Base-by-base conservation (phyloP, 495 filamentous ascomycete species). In the Aspergillus sclerotiicarbonarius region DNA sequence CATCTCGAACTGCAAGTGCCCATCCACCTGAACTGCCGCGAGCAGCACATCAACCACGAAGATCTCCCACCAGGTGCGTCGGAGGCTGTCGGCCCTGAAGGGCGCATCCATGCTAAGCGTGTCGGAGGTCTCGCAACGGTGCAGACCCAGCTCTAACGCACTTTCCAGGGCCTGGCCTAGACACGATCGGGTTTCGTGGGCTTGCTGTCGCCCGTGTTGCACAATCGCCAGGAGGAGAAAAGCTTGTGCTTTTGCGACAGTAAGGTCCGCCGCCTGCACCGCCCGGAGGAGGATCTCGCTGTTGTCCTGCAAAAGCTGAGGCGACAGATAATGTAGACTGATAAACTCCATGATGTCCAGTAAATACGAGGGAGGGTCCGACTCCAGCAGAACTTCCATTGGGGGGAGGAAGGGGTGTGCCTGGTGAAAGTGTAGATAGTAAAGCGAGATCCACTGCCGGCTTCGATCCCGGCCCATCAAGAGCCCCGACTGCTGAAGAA, bases 21-120 rank as follows among this genome's bases (percentile, higher is more conserved):
- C 53, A 8, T 47, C 39, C 10, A 55, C 53, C 20, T 55, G 53
- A 8, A 55, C 41, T 2, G 53, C 53, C 1, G 53, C 53, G 13
- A 55, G 41, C 3, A 55, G 29, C 16, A 45, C 37, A 18, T 57
- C 55, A 15, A 51, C 10, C 19, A 57, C 30, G 13, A 57, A 41
- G 6, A 57, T 51, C 35, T 57, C 55, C 55, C 55, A 57, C 55
- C 55, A 57, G 13, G 55, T 57, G 5, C 55, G 55, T 7, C 55
- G 55, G 1, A 45, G 43, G 8, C 46, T 51, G 32, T 57, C 55
- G 10, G 55, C 55, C 4, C 33, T 1, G 8, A 57, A 15, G 7
- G 55, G 31, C 18, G 33, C 25, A 15, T 51, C 20, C 33, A 51
- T 44, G 5, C 45, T 31, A 7, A 57, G 0, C 2, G 19, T 46